Base-by-base conservation (phyloP, 2,329 filamentous ascomycete genomes). In the Exophiala sideris region DNA sequence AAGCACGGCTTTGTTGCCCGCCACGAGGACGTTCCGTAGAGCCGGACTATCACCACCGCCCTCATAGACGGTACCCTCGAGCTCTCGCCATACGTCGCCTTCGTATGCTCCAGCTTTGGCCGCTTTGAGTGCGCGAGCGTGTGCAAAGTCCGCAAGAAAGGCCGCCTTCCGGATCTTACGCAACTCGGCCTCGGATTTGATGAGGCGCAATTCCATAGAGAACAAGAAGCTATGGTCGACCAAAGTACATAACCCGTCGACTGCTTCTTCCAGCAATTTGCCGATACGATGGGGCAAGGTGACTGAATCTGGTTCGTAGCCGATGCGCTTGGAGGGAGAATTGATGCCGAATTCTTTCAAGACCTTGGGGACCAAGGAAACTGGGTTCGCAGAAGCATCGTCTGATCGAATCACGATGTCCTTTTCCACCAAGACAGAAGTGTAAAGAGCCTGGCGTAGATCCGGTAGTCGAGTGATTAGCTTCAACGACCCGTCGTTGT, bases 71-170 rank as follows among this genome's bases (percentile, higher is more conserved):
- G 67, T 69, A 20, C 67, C 67, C 8, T 64, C 61, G 39, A 70
- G 65, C 50, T 70, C 67, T 5, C 66, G 62, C 66, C 67, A 70
- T 10, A 70, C 48, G 51, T 70, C 67, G n/a, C 67, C 67, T 52
- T 70, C 67, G 38, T 70, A 70, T 7, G 67, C 67, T 2, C 67
- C 67, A 1, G 67, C 66, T 35, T 70, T 70, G n/a, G 67, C 67
- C 7, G 69, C 39, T 57, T 70, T 68, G 20, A 70, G 65, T 5
- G 67, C 57, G 10, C 67, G 66, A n/a, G 69, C 62, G 34, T 69
- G 67, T 9, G 67, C 62, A 54, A 69, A 69, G 46, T 69, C 67
- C 18, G 62, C 67, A 7, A 69, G 64, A 49, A 69, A 69, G 3
- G 67, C 67, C 7, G 67, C 67, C 51, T 69, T 69, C 41, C 67